These are phyloP conservation scores for Chamaecyparis obtusa DNA, from an alignment of 75 land plant genomes.

Conservation along the genomic window DNA sequence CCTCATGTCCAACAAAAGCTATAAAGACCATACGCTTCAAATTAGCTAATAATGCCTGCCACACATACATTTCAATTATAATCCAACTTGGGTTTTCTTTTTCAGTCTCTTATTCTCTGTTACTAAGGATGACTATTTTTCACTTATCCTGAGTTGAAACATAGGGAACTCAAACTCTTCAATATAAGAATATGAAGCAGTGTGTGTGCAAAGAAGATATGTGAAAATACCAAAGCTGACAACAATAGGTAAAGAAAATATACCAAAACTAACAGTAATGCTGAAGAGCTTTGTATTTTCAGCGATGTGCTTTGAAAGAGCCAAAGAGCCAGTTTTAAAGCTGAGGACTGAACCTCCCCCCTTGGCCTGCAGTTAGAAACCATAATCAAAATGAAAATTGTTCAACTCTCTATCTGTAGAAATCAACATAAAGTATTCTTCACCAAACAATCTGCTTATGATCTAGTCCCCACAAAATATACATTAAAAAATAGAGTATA, in stretches of 20 bases:
- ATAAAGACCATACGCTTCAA: neutral
- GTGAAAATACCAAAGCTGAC: neutral
- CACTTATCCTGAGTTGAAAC: neutral
- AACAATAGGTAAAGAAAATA: conserved; percentile 1
- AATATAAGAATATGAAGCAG: neutral
- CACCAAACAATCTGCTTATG: neutral
- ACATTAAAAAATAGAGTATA: too few species aligned
- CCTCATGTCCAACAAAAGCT: neutral
- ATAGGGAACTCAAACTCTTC: neutral
- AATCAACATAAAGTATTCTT: neutral
- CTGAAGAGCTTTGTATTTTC: conserved; percentile 82
- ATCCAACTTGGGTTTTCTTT: neutral
- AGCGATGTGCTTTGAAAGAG: conserved; percentile 86
- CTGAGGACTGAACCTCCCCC: conserved; percentile 98
- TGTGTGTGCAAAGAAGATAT: neutral
- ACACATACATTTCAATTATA: neutral
- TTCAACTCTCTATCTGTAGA: neutral
- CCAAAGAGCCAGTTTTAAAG: conserved; percentile 87
- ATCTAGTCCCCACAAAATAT: neutral
- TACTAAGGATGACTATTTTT: neutral
- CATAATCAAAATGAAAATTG: neutral
- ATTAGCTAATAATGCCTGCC: neutral
- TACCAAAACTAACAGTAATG: conserved; percentile 97
- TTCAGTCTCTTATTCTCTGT: neutral
- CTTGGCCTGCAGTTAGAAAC: conserved; percentile 54